Percentiles rank a stretch among this genome's conserved stretches.
phyloP scores from a whole-genome alignment of 1,139 yeast genomes.

The Yarrowia galli region DNA sequence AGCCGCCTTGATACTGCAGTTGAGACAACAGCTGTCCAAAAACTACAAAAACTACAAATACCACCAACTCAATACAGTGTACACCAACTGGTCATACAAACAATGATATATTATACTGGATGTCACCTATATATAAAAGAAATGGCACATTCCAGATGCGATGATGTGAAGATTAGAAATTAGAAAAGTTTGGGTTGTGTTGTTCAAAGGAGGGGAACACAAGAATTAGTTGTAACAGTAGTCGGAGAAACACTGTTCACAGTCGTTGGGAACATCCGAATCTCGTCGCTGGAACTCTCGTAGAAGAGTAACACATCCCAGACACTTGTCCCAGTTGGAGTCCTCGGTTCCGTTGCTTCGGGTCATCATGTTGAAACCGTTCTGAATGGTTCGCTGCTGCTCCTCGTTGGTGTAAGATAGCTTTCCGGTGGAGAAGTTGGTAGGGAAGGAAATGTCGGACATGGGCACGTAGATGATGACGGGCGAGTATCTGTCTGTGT shows the following conservation, averaged over 20 bases:
- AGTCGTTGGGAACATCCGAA: conserved; percentile 64
- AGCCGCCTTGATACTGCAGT: too few relatives aligned
- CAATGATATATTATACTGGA: conserved; percentile 5
- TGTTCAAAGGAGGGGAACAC: not conserved
- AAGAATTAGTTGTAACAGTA: conserved; percentile 68
- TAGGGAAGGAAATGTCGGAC: conserved; percentile 67
- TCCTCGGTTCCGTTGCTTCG: conserved; percentile 77
- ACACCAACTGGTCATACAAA: too few relatives aligned
- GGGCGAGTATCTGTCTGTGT: conserved; percentile 60
- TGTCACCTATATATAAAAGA: not conserved
- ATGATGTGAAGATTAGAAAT: not conserved
- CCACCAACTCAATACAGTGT: too few relatives aligned
- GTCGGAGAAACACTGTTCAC: conserved; percentile 71
- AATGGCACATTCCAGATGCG: conserved; percentile 20
- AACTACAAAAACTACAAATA: too few relatives aligned
- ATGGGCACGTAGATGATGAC: conserved; percentile 82
- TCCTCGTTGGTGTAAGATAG: conserved; percentile 69
- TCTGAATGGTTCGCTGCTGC: conserved; percentile 68
- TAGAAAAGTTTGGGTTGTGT: not conserved
- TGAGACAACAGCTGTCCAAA: too few relatives aligned
- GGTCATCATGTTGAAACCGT: conserved; percentile 82
- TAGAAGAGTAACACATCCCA: conserved; percentile 88
- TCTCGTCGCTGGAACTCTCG: conserved; percentile 80
- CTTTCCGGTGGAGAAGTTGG: conserved; percentile 80
- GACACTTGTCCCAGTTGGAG: conserved; percentile 76